These are phyloP conservation scores for Lactifluus volemus DNA, from an alignment of 768 basidiomycete genomes.

Conservation along the genomic window DNA sequence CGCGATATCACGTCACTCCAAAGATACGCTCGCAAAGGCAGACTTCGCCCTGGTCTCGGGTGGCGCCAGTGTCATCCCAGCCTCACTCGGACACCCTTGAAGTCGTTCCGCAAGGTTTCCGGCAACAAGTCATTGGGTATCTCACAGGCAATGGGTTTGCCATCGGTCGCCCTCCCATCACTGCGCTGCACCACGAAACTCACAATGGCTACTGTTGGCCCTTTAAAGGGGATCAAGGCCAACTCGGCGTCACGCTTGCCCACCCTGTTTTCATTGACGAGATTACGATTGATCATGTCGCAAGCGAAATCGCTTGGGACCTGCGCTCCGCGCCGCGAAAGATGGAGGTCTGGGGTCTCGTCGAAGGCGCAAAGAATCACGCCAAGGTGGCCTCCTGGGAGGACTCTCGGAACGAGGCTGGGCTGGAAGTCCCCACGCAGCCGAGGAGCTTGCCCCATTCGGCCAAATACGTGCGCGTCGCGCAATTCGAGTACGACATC, in stretches of 20 bases:
- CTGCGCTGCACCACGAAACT: conserved; percentile 78
- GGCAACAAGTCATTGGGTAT: conserved; percentile 41
- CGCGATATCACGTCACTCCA: conserved; percentile 58
- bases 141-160: conserved; percentile 52
- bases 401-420: conserved; percentile 24
- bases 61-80: conserved; percentile 71
- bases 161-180: conserved; percentile 75
- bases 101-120: conserved; percentile 44
- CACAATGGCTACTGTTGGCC: conserved; percentile 92
- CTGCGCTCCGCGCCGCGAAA: conserved; percentile 71
- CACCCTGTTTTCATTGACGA: conserved; percentile 48
- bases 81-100: conserved; percentile 79
- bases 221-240: conserved; percentile 68
- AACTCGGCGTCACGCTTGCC: conserved; percentile 74
- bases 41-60: conserved; percentile 83
- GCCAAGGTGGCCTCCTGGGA: conserved; percentile 51
- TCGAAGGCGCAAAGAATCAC: conserved; percentile 70
- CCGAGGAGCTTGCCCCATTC: conserved; percentile 26
- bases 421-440: conserved; percentile 22
- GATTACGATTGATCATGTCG: conserved; percentile 83
- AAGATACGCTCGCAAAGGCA: conserved; percentile 71
- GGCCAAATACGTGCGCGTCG: conserved; percentile 34
- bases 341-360: conserved; percentile 88
- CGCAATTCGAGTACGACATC: conserved; percentile 40
- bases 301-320: conserved; percentile 74